A percentile compares a stretch with the other conserved stretches of the same genome.
Evolutionary conservation across 805 yeast species (phyloP).

Genomic region (Kregervanrija pseudodelftensis): DNA sequence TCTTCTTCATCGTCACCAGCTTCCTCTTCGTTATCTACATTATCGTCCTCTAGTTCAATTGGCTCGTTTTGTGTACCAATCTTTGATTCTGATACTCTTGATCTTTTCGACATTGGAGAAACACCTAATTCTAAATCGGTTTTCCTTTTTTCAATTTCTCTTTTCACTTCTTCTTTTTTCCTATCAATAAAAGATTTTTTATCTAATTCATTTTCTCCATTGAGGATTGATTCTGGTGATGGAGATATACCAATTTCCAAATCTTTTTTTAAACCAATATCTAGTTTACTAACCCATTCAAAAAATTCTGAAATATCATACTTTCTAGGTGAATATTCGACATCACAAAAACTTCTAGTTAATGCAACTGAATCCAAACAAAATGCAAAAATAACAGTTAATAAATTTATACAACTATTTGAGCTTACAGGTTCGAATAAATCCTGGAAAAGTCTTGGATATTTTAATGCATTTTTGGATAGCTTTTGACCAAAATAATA

Average conservation of each 20-base stretch:
- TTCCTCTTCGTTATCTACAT: neutral
- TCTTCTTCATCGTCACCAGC: neutral
- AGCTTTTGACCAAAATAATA: slow-evolving; percentile 21
- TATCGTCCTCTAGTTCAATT: slow-evolving; percentile 10
- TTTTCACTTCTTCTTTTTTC: slow-evolving; percentile 3
- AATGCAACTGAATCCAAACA: slow-evolving; percentile 18
- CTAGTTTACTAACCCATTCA: slow-evolving; percentile 18
- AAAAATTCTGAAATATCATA: slow-evolving; percentile 25
- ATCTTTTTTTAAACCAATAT: slow-evolving; percentile 6
- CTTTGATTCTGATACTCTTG: slow-evolving; percentile 1
- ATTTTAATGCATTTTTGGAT: slow-evolving; percentile 20
- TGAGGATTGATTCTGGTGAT: neutral
- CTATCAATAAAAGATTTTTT: slow-evolving; percentile 2
- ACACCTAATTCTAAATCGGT: slow-evolving; percentile 1
- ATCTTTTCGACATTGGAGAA: slow-evolving; percentile 1
- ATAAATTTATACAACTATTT: slow-evolving; percentile 24
- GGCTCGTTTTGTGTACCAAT: slow-evolving; percentile 7
- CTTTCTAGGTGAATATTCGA: slow-evolving; percentile 14
- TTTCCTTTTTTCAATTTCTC: slow-evolving; percentile 1
- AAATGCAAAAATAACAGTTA: slow-evolving; percentile 23
- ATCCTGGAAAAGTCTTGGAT: slow-evolving; percentile 17
- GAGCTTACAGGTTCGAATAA: slow-evolving; percentile 20
- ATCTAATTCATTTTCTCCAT: neutral
- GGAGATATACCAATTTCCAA: neutral
- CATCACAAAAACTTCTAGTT: slow-evolving; percentile 17